These are phyloP conservation scores for Xylariaceae sp. DNA, from an alignment of 2,329 filamentous ascomycete genomes.

Conservation along the genomic window DNA sequence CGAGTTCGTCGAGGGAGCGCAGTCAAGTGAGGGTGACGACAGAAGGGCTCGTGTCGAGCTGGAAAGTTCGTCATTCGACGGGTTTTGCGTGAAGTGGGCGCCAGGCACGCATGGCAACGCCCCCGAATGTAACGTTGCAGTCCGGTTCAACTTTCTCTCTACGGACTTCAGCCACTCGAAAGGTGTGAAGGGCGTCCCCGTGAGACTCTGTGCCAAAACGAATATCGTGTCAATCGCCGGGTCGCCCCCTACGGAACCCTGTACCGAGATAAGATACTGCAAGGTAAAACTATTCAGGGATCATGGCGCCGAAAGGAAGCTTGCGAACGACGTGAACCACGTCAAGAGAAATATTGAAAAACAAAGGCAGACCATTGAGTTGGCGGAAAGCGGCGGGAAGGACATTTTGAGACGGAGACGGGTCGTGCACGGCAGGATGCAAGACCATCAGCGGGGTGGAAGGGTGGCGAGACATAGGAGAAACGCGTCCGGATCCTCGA, in stretches of 20 bases:
- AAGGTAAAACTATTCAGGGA: constrained; percentile 97
- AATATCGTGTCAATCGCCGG: constrained; percentile 55
- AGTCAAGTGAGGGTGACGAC: constrained; percentile 58
- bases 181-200: constrained; percentile 94
- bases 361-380: constrained; percentile 85
- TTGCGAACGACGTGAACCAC: constrained; percentile 90
- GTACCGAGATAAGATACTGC: constrained; percentile 81
- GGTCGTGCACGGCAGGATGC: constrained; percentile 42
- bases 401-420: constrained; percentile 63
- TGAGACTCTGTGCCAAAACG: constrained; percentile 88
- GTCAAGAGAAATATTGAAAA: constrained; percentile 97
- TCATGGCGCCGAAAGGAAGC: constrained; percentile 89
- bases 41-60: constrained; percentile 66
- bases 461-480: constrained; percentile 88
- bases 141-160: constrained; percentile 96
- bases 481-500: constrained; percentile 91
- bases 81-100: constrained; percentile 87
- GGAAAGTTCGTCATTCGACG: constrained; percentile 80
- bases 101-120: constrained; percentile 63
- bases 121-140: constrained; percentile 78
- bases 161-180: constrained; percentile 99
- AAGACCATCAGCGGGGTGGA: constrained; percentile 59
- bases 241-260: constrained; percentile 44
- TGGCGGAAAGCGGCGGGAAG: constrained; percentile 65
- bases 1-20: constrained; percentile 74